Evolutionary conservation across 2,329 filamentous ascomycete species (phyloP).

Genomic region (Xylariaceae sp.): DNA sequence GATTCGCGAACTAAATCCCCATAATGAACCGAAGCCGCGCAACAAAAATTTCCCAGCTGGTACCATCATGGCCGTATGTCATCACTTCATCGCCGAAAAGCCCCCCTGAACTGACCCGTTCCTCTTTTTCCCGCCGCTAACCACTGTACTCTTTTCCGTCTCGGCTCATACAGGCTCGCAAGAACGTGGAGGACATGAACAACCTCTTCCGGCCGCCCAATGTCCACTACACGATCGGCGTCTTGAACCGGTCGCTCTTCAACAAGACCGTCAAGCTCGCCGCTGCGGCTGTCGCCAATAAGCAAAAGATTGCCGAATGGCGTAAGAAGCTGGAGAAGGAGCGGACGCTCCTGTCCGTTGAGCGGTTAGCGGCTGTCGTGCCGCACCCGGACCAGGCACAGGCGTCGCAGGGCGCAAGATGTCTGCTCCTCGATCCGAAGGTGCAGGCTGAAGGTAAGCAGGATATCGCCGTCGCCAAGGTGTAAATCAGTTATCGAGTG

Average conservation of each 20-base stretch:
- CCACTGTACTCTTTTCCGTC: background rate
- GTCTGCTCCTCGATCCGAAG: conserved; percentile 53
- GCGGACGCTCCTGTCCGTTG: conserved; percentile 59
- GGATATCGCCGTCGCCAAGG: background rate
- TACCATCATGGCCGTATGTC: conserved; percentile 26
- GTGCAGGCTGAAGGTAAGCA: conserved; percentile 48
- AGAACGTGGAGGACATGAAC: conserved; percentile 42
- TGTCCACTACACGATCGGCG: conserved; percentile 39
- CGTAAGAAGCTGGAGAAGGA: conserved; percentile 60
- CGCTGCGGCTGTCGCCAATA: conserved; percentile 72
- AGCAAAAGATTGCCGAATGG: conserved; percentile 67
- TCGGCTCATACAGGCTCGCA: conserved; percentile 14
- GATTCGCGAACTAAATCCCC: background rate
- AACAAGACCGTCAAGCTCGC: conserved; percentile 68
- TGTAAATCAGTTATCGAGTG: background rate
- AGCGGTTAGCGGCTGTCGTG: conserved; percentile 58
- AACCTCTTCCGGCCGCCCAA: conserved; percentile 69
- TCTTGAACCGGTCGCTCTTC: conserved; percentile 81
- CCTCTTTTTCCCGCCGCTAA: conserved; percentile 6
- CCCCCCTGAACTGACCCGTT: background rate
- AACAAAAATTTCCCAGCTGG: conserved; percentile 10
- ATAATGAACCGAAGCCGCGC: background rate
- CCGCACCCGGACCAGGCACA: conserved; percentile 54
- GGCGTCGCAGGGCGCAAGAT: conserved; percentile 54
- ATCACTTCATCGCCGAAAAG: background rate